These are phyloP conservation scores for Penicillium sp. DNA, from an alignment of 2,329 filamentous ascomycete species.

Conservation along the genomic window DNA sequence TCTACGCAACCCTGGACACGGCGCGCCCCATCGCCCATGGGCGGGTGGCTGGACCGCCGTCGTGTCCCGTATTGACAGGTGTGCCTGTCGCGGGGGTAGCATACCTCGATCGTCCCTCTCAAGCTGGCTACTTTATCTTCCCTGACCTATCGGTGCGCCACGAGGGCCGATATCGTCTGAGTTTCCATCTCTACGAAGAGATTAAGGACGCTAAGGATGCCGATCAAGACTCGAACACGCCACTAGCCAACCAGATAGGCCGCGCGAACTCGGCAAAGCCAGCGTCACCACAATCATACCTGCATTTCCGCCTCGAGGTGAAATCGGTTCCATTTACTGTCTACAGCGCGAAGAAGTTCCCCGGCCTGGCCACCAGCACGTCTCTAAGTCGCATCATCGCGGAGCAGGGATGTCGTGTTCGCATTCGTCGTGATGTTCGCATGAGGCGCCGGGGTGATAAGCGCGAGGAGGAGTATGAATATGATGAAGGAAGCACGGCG, in stretches of 20 bases:
- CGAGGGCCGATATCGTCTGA: conserved; percentile 88
- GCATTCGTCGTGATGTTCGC: conserved; percentile 89
- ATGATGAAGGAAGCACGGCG: conserved; percentile 55
- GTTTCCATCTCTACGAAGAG: conserved; percentile 92
- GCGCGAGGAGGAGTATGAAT: conserved; percentile 68
- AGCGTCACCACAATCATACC: conserved; percentile 58
- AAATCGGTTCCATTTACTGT: conserved; percentile 86
- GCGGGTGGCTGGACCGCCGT: conserved; percentile 70
- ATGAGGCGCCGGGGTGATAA: conserved; percentile 85
- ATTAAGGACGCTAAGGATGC: conserved; percentile 82
- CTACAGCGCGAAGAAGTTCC: conserved; percentile 98
- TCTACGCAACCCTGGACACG: conserved; percentile 88
- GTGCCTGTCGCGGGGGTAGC: conserved; percentile 95
- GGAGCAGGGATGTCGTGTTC: conserved; percentile 94
- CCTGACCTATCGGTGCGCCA: conserved; percentile 94
- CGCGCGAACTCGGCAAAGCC: conserved; percentile 41
- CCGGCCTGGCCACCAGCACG: conserved; percentile 88
- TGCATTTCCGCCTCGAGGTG: conserved; percentile 86
- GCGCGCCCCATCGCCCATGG: conserved; percentile 81
- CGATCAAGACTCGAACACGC: conserved; percentile 56
- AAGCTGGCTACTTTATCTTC: conserved; percentile 93
- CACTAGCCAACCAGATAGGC: conserved; percentile 42
- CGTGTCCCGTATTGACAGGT: conserved; percentile 83
- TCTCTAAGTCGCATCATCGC: conserved; percentile 85
- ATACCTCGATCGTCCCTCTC: conserved; percentile 82